Conservation (phyloP, 331 rosid species). For the Rosa hybrid region DNA sequence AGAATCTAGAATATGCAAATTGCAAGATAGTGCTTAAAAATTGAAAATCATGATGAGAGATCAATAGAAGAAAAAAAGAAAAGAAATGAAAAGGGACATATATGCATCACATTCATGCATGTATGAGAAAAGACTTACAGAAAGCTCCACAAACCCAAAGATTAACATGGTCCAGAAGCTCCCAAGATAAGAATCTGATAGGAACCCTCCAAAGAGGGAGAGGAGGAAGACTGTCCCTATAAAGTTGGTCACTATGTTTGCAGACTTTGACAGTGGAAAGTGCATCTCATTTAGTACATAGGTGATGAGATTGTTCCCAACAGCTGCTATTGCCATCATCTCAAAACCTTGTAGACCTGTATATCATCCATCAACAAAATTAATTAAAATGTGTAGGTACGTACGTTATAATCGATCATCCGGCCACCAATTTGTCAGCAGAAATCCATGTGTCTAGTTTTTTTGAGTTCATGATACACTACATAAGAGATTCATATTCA, state of each 20-base stretch:
- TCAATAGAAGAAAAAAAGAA: constrained; percentile 1
- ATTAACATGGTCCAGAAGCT: constrained; percentile 64
- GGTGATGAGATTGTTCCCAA: constrained; percentile 67
- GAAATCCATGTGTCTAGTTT: neutral
- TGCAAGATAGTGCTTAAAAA: constrained; percentile 10
- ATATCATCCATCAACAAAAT: constrained; percentile 4
- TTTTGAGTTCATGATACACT: neutral
- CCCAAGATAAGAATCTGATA: constrained; percentile 68
- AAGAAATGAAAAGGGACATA: neutral
- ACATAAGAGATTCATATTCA: no score
- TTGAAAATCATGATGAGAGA: constrained; percentile 2
- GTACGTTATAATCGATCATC: neutral
- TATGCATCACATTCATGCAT: neutral
- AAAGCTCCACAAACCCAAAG: constrained; percentile 61
- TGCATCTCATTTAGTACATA: constrained; percentile 62
- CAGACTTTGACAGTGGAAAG: constrained; percentile 61
- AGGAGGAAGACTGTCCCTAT: constrained; percentile 65
- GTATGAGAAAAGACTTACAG: constrained; percentile 35
- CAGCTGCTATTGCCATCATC: constrained; percentile 78
- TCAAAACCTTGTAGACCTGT: constrained; percentile 66
- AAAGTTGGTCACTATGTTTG: constrained; percentile 66
- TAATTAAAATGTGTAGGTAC: neutral
- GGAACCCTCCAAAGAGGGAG: constrained; percentile 68
- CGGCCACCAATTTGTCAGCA: neutral
- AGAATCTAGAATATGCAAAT: constrained; percentile 23